These are phyloP conservation scores for Nicotiana tabacum DNA, from an alignment of 257 asterid genomes.

Conservation along the genomic window DNA sequence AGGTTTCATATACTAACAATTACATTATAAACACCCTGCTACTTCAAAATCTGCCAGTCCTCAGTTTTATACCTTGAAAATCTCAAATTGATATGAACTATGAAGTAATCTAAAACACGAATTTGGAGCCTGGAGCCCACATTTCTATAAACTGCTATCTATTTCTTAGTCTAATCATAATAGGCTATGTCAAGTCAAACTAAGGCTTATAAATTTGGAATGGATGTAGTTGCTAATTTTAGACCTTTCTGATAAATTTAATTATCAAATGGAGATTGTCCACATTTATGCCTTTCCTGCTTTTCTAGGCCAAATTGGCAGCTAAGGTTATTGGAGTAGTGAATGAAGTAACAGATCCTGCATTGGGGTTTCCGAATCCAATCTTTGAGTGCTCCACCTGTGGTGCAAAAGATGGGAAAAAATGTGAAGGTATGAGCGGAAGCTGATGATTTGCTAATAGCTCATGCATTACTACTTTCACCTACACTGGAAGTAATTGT, in stretches of 20 bases:
- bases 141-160: background rate
- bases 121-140: background rate
- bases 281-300: slow-evolving; percentile 7
- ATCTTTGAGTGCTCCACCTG: slow-evolving; percentile 65
- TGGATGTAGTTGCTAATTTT: background rate
- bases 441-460: slow-evolving; percentile 14
- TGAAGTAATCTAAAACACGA: background rate
- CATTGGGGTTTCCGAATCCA: slow-evolving; percentile 66
- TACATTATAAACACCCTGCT: background rate
- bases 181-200: background rate
- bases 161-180: background rate
- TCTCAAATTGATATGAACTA: background rate
- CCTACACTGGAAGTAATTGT: slow-evolving; percentile 3
- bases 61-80: background rate
- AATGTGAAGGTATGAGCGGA: slow-evolving; percentile 71
- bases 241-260: background rate
- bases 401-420: slow-evolving; percentile 56
- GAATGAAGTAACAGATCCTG: slow-evolving; percentile 82
- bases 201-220: background rate
- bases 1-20: background rate
- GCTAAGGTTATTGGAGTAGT: slow-evolving; percentile 40
- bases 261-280: slow-evolving; percentile 11
- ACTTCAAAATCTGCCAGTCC: background rate
- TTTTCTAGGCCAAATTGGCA: slow-evolving; percentile 50
- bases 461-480: slow-evolving; percentile 14